Percentiles rank a stretch among this genome's conserved stretches.
phyloP scores from a whole-genome alignment of 495 filamentous ascomycete genomes.

The Saxophila tyrrhenica region DNA sequence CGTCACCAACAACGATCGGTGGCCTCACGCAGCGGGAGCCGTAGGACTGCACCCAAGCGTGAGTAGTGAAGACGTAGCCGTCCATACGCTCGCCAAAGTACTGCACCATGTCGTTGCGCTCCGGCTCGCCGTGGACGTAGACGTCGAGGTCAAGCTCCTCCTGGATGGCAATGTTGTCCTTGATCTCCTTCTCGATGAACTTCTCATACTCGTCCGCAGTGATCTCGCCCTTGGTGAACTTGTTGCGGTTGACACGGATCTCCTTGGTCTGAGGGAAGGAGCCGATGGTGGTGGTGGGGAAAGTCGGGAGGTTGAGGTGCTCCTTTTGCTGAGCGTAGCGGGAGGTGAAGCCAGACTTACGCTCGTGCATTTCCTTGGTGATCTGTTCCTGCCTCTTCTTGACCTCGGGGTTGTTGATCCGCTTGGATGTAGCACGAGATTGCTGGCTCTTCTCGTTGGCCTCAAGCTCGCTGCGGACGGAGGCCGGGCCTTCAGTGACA shows the following conservation, averaged over 20 bases:
- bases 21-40: slow-evolving; percentile 96
- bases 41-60: slow-evolving; percentile 97
- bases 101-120: slow-evolving; percentile 99
- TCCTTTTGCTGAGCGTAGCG: slow-evolving; percentile 78
- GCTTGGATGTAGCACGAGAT: slow-evolving; percentile 75
- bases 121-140: slow-evolving; percentile 94
- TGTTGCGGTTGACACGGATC: slow-evolving; percentile 90
- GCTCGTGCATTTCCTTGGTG: slow-evolving; percentile 74
- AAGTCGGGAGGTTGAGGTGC: slow-evolving; percentile 80
- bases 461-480: slow-evolving; percentile 76
- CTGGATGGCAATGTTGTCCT: slow-evolving; percentile 85
- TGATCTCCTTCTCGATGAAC: slow-evolving; percentile 97
- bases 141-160: slow-evolving; percentile 95
- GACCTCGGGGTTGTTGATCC: slow-evolving; percentile 91
- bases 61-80: slow-evolving; percentile 97
- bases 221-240: slow-evolving; percentile 97
- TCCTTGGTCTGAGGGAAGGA: slow-evolving; percentile 99
- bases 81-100: slow-evolving; percentile 97
- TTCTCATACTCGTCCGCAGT: slow-evolving; percentile 82
- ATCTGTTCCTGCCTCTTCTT: slow-evolving; percentile 88
- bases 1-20: slow-evolving; percentile 95
- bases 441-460: slow-evolving; percentile 88
- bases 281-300: slow-evolving; percentile 98
- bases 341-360: slow-evolving; percentile 72
- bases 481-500: slow-evolving; percentile 75